These are phyloP conservation scores for Lithospermum erythrorhizon DNA, from an alignment of 257 asterid species.

Conservation along the genomic window DNA sequence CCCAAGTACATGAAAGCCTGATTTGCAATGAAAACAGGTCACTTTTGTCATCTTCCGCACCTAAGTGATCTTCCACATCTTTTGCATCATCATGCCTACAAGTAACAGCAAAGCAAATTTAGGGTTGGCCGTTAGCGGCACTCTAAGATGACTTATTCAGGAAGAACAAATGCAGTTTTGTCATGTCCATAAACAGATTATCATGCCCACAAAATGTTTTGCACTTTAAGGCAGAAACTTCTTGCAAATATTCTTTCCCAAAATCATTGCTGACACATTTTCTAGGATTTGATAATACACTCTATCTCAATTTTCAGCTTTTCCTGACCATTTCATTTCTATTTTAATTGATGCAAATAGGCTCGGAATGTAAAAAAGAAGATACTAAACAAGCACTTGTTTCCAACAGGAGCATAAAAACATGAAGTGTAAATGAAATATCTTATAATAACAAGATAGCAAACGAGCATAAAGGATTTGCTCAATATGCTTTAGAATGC, in stretches of 20 bases:
- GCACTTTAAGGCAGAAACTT: background rate
- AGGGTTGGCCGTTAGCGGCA: constrained; percentile 15
- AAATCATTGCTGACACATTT: background rate
- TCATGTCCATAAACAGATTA: too few relatives aligned
- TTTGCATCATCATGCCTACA: constrained; percentile 53
- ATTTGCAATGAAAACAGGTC: constrained; percentile 50
- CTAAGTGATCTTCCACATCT: constrained; percentile 26
- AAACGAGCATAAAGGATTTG: too few relatives aligned
- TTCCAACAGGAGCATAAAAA: background rate
- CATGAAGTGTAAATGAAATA: too few relatives aligned
- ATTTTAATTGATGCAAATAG: too few relatives aligned
- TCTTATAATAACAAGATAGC: too few relatives aligned
- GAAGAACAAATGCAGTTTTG: background rate
- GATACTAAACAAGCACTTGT: background rate
- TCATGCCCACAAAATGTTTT: background rate
- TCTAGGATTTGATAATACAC: background rate
- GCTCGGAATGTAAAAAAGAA: background rate
- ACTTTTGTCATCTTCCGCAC: constrained; percentile 22
- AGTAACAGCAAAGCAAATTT: constrained; percentile 19
- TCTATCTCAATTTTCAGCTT: background rate
- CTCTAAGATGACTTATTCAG: background rate
- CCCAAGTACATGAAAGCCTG: constrained; percentile 31
- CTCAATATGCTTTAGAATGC: too few relatives aligned
- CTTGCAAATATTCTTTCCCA: too few relatives aligned
- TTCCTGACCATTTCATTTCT: background rate